Percentiles rank a stretch among this genome's conserved stretches.
Evolutionary conservation across 345 rosid genomes (phyloP).

Genomic region (Noccaea caerulescens): DNA sequence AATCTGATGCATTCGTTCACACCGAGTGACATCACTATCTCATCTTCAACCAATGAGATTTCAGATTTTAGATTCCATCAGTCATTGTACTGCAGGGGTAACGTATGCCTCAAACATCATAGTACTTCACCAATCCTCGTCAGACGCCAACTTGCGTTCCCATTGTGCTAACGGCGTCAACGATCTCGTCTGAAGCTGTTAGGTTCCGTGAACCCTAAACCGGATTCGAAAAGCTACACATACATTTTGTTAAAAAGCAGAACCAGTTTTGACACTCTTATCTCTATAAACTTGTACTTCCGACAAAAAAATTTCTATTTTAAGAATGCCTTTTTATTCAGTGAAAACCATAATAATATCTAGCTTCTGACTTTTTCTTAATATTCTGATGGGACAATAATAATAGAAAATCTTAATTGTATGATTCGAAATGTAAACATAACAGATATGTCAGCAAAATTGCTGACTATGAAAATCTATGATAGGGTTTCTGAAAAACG

Average conservation of each 20-base stretch:
- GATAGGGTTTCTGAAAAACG: no score
- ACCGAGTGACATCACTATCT: not conserved
- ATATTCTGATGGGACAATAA: slow-evolving; percentile 35
- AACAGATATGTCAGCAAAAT: not conserved
- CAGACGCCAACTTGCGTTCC: slow-evolving; percentile 27
- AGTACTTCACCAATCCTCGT: slow-evolving; percentile 15
- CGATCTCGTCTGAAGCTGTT: slow-evolving; percentile 3
- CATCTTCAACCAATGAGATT: slow-evolving; percentile 13
- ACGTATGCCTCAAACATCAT: not conserved
- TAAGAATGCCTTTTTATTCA: slow-evolving; percentile 19
- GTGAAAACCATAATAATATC: slow-evolving; percentile 22
- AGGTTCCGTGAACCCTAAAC: slow-evolving; percentile 41
- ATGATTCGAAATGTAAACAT: not conserved
- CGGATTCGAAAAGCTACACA: slow-evolving; percentile 21
- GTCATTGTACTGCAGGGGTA: slow-evolving; percentile 1
- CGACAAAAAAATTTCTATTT: slow-evolving; percentile 38
- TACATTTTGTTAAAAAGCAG: not conserved
- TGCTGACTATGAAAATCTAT: slow-evolving; percentile 21
- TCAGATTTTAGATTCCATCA: not conserved
- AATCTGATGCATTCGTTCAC: slow-evolving; percentile 4
- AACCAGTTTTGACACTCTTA: slow-evolving; percentile 20
- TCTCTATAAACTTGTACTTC: slow-evolving; percentile 26
- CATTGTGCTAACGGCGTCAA: slow-evolving; percentile 34
- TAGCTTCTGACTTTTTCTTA: slow-evolving; percentile 12
- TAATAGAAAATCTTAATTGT: not conserved